A percentile compares a stretch with the other conserved stretches of the same genome.
These are phyloP conservation scores for Yamadazyma membranifaciens DNA, from an alignment of 1,139 yeast genomes.

Conservation along the genomic window DNA sequence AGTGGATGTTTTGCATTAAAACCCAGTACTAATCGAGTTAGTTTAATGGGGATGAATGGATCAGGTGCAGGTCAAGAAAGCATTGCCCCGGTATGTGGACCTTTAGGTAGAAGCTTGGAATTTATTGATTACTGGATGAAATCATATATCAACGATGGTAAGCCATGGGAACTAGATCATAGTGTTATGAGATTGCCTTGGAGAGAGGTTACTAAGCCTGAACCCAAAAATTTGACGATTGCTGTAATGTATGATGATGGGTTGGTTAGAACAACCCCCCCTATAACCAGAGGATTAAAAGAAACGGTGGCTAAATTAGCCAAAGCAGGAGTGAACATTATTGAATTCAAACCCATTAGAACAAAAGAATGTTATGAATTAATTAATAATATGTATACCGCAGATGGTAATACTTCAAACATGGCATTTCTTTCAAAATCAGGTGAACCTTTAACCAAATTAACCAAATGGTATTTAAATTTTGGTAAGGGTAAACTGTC, in stretches of 20 bases:
- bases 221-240: slow-evolving; percentile 34
- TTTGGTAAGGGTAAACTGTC: slow-evolving; percentile 55
- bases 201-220: slow-evolving; percentile 50
- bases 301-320: slow-evolving; percentile 25
- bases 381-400: slow-evolving; percentile 46
- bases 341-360: slow-evolving; percentile 51
- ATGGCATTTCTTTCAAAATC: slow-evolving; percentile 46
- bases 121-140: slow-evolving; percentile 66
- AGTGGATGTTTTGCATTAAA: slow-evolving; percentile 65
- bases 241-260: slow-evolving; percentile 42
- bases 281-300: slow-evolving; percentile 41
- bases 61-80: slow-evolving; percentile 57
- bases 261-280: slow-evolving; percentile 49
- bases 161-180: slow-evolving; percentile 69
- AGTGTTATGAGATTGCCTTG: slow-evolving; percentile 57
- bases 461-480: slow-evolving; percentile 58
- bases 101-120: slow-evolving; percentile 56
- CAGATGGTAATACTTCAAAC: slow-evolving; percentile 60
- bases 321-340: slow-evolving; percentile 28
- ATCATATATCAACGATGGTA: slow-evolving; percentile 53
- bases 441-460: slow-evolving; percentile 63
- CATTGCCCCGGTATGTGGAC: slow-evolving; percentile 59
- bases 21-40: slow-evolving; percentile 63
- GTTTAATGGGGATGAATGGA: slow-evolving; percentile 47
- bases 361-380: slow-evolving; percentile 52